These are phyloP conservation scores for Lentinula raphanica DNA, from an alignment of 768 basidiomycete genomes.

Conservation along the genomic window DNA sequence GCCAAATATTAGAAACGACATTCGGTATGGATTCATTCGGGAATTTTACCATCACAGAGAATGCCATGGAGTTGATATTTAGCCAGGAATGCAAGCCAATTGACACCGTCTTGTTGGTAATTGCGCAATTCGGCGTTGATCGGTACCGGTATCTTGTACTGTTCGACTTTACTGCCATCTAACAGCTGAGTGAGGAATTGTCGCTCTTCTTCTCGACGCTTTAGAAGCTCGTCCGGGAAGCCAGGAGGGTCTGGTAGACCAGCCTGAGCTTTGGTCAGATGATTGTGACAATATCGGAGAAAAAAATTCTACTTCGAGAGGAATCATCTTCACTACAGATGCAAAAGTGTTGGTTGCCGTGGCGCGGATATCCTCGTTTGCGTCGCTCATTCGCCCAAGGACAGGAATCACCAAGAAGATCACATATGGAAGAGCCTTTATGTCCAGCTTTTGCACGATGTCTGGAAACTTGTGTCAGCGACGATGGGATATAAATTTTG, in stretches of 20 bases:
- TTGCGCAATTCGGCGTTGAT: conserved; percentile 94
- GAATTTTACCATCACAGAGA: conserved; percentile 82
- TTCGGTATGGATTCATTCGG: no score
- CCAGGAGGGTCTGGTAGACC: conserved; percentile 95
- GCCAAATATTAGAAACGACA: neutral
- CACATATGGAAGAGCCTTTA: conserved; percentile 93
- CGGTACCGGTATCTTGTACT: conserved; percentile 76
- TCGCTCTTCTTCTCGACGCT: conserved; percentile 81
- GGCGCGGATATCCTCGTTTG: conserved; percentile 85
- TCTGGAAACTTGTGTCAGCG: conserved; percentile 46
- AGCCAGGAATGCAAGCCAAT: conserved; percentile 96
- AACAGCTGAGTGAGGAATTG: conserved; percentile 90
- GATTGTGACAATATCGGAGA: neutral
- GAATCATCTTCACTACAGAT: conserved; percentile 96
- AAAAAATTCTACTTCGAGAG: conserved; percentile 68
- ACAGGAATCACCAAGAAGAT: conserved; percentile 96
- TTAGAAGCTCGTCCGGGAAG: conserved; percentile 83
- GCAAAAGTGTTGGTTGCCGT: conserved; percentile 98
- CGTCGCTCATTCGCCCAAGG: conserved; percentile 95
- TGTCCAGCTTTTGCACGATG: conserved; percentile 85
- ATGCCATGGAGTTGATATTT: conserved; percentile 98
- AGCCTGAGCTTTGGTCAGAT: conserved; percentile 44
- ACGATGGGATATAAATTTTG: no score
- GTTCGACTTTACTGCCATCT: conserved; percentile 91
- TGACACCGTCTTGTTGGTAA: conserved; percentile 98